Base-by-base conservation (phyloP, 139 green algal genomes). In the Chlamydomonas schloesseri region DNA sequence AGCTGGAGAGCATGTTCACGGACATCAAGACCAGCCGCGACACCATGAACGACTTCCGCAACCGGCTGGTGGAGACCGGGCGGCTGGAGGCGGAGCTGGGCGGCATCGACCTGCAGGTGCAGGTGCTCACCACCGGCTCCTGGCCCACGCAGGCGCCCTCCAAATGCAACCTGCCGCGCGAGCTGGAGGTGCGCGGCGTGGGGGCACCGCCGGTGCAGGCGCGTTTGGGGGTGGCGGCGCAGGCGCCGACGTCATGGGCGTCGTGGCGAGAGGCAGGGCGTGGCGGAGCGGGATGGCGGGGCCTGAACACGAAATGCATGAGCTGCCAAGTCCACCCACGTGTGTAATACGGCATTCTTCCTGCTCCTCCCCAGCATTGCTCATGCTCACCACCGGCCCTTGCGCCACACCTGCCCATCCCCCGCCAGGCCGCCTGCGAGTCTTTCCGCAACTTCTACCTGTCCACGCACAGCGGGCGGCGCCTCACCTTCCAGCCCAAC, bases 1-100 rank as follows among this genome's bases (percentile, higher is more conserved):
- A 99, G 94, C 94, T 99, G 80, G 98, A 99, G 93, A 95, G 90
- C 84, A 99, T 99, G 98, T 99, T 99, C 90, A 98, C 92, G 42
- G 98, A 99, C 95, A 99, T 99, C 88, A 97, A 97, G 90, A 99
- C 96, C 37, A 95, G 87, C 71, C 73, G 87, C 42, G 97, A 99
- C 82, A 96, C 93, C 65, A 98, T 98, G 95, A 33, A 65, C 46
- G 96, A 95, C 36, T 99, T 97, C 92, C 94, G 92, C 88, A 74
- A 81, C 68, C 78, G 85, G 37, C 58, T 96, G 42, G 79, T 74
- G 10, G 85, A 87, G 75, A 34, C 76, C 68, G 55, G 65, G 0
- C 64, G 31, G 36, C 79, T 87, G 6, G 67, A 70, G 20, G 42
- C 42, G 42, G 82, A 94, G 47, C 86, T 95, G 81, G 78, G 78